phyloP scores from a whole-genome alignment of 1,139 yeast species.

The Nakaseomyces delphensis region DNA sequence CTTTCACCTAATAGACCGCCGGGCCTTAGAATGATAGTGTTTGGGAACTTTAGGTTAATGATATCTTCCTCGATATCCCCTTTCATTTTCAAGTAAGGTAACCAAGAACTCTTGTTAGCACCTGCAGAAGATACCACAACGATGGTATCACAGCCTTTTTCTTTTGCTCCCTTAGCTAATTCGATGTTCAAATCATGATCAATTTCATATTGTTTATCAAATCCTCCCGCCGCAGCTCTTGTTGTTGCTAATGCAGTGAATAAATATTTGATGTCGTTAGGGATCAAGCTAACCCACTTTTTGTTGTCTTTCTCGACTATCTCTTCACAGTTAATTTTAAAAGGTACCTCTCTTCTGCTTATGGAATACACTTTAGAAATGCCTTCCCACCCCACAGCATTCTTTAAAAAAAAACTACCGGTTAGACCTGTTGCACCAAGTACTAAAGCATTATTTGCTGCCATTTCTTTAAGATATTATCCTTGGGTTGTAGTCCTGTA shows the following conservation, averaged over 20 bases:
- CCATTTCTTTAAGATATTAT: neutral
- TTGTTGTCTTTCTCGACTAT: conserved; percentile 34
- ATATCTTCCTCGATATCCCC: conserved; percentile 59
- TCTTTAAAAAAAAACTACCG: conserved; percentile 41
- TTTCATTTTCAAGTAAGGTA: conserved; percentile 51
- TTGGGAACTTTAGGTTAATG: conserved; percentile 49
- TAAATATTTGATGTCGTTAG: conserved; percentile 31
- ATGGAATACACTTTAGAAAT: conserved; percentile 38
- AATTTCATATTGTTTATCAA: conserved; percentile 53
- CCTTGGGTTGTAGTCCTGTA: neutral
- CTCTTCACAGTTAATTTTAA: conserved; percentile 6
- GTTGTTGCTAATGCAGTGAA: conserved; percentile 74
- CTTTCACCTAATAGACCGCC: conserved; percentile 60
- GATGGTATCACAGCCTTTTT: conserved; percentile 52
- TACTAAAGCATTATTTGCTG: conserved; percentile 24
- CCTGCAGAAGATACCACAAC: conserved; percentile 56
- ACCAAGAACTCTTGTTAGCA: conserved; percentile 45
- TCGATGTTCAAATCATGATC: conserved; percentile 62
- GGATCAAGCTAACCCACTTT: conserved; percentile 36
- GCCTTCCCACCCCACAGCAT: conserved; percentile 31
- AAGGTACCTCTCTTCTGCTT: conserved; percentile 36
- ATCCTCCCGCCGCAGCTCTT: conserved; percentile 56
- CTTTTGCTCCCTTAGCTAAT: conserved; percentile 62
- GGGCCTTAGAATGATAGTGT: conserved; percentile 62
- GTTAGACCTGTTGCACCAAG: conserved; percentile 59